Conservation (phyloP, 345 rosid genomes). For the Eucalyptus marginata region DNA sequence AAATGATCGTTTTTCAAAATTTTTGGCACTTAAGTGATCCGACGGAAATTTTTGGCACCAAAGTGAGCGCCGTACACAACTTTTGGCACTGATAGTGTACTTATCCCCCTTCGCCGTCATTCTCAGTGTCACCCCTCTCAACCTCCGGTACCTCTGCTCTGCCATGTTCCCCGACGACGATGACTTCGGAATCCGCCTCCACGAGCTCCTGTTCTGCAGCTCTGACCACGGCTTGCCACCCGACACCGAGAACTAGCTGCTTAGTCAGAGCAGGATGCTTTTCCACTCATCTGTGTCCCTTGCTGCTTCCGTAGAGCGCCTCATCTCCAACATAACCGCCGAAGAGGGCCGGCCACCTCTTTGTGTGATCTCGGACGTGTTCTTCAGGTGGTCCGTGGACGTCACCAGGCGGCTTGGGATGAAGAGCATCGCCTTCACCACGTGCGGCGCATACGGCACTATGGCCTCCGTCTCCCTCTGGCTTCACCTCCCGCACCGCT, state of each 20-base stretch:
- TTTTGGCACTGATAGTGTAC: too few relatives aligned
- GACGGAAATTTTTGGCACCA: too few relatives aligned
- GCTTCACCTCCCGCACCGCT: slow-evolving; percentile 32
- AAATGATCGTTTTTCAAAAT: too few relatives aligned
- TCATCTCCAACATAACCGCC: background rate
- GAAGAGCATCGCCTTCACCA: slow-evolving; percentile 7
- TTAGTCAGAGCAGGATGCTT: background rate
- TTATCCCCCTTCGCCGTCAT: slow-evolving; percentile 15
- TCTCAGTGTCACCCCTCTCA: slow-evolving; percentile 26
- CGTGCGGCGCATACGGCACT: slow-evolving; percentile 23
- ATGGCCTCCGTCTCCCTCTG: slow-evolving; percentile 22
- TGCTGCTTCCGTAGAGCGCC: slow-evolving; percentile 1
- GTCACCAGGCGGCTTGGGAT: slow-evolving; percentile 12
- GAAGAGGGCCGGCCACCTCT: slow-evolving; percentile 18
- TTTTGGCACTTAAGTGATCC: too few relatives aligned
- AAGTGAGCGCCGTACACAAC: too few relatives aligned
- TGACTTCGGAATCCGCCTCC: background rate
- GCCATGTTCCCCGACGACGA: background rate
- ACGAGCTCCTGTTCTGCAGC: slow-evolving; percentile 19
- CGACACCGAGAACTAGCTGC: slow-evolving; percentile 22
- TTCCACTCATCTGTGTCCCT: slow-evolving; percentile 1
- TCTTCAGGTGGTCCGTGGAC: slow-evolving; percentile 27
- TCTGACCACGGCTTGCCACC: slow-evolving; percentile 28
- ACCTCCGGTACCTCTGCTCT: slow-evolving; percentile 16
- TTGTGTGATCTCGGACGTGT: slow-evolving; percentile 19